phyloP scores from a whole-genome alignment of 148 eudicot species.

The Camellia granthamiana region DNA sequence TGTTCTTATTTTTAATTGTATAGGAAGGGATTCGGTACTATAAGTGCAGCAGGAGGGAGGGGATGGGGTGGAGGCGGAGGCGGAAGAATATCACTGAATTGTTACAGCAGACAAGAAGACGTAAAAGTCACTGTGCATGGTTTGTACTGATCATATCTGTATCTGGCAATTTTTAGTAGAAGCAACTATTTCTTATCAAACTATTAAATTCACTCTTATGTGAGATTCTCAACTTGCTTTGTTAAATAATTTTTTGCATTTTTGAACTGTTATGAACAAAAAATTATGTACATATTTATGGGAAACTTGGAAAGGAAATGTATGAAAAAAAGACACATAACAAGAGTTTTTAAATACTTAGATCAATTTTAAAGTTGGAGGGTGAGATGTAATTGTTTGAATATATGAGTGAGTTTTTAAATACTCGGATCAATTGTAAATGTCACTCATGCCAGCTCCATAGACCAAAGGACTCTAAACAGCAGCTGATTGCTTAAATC shows the following conservation, averaged over 20 bases:
- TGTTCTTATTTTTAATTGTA: constrained; percentile 15
- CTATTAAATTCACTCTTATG: background rate
- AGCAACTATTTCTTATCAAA: constrained; percentile 4
- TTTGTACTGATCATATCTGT: constrained; percentile 31
- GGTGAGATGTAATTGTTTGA: background rate
- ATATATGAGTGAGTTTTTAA: no score
- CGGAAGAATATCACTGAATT: constrained; percentile 68
- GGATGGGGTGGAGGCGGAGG: constrained; percentile 96
- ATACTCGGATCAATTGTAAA: background rate
- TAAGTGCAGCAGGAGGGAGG: constrained; percentile 86
- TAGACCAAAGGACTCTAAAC: background rate
- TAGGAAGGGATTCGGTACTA: constrained; percentile 72
- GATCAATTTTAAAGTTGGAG: background rate
- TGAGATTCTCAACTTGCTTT: background rate
- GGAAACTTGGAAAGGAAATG: no score
- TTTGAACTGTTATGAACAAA: background rate
- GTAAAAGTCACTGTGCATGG: constrained; percentile 68
- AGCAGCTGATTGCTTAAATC: background rate
- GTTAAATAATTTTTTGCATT: background rate
- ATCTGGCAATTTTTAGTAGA: constrained; percentile 15
- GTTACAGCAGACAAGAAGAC: constrained; percentile 76
- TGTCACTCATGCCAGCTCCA: background rate
- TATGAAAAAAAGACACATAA: no score
- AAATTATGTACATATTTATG: background rate
- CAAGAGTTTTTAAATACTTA: background rate